Conservation (phyloP, 2,329 filamentous ascomycete species). For the Microthyrium microscopicum region DNA sequence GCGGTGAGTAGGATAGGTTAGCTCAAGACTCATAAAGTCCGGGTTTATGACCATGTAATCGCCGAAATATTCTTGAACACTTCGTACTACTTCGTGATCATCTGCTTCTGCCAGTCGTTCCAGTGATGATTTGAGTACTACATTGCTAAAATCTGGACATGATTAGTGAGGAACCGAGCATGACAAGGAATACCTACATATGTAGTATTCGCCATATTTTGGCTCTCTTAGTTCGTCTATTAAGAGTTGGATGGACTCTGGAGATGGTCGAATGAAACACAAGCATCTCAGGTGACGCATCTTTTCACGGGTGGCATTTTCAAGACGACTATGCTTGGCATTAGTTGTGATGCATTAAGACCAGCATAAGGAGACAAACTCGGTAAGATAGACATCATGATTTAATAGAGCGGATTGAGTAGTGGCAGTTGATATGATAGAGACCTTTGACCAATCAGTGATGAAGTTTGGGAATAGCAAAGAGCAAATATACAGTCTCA, state of each 20-base stretch:
- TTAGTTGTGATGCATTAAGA: conserved; percentile 15
- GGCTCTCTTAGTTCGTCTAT: conserved; percentile 93
- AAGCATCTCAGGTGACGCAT: conserved; percentile 94
- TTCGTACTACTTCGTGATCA: conserved; percentile 89
- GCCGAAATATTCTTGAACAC: conserved; percentile 89
- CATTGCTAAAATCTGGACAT: conserved; percentile 69
- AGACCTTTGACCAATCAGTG: conserved; percentile 36
- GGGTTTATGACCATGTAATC: conserved; percentile 93
- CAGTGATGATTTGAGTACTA: conserved; percentile 88
- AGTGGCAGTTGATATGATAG: conserved; percentile 85
- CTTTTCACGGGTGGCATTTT: conserved; percentile 80
- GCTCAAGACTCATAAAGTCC: conserved; percentile 69
- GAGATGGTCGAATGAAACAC: conserved; percentile 81
- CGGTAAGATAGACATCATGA: conserved; percentile 95
- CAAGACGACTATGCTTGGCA: no score
- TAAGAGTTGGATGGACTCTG: conserved; percentile 80
- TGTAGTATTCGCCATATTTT: conserved; percentile 91
- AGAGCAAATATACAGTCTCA: conserved; percentile 55
- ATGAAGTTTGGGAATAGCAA: conserved; percentile 10
- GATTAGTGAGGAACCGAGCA: not conserved
- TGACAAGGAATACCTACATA: conserved; percentile 37
- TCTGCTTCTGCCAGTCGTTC: conserved; percentile 92
- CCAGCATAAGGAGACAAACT: no score
- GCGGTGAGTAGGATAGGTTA: conserved; percentile 54
- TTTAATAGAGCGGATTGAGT: conserved; percentile 90